Base-by-base conservation (phyloP, 495 filamentous ascomycete genomes). In the Xylaria longipes region DNA sequence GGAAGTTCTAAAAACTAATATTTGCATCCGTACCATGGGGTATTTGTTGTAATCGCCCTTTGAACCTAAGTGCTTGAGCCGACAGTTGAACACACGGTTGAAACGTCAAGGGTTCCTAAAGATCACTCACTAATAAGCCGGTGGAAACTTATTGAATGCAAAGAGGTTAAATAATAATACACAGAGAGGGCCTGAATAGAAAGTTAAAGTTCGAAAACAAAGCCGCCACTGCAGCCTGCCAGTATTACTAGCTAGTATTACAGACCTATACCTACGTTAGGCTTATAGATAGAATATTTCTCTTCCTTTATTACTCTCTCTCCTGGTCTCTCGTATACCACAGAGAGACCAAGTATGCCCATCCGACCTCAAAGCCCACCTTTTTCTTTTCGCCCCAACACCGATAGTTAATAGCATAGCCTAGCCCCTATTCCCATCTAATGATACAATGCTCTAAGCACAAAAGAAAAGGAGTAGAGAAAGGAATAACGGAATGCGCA, bases 381-480 rank as follows among this genome's bases (percentile, higher is more conserved):
- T 37, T 35, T 50, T 48, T 17, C 22, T 22, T 64, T 45, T 52
- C 63, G 27, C 39, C 41, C 8, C 31, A 9, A 48, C 61, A 27
- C 61, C 61, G 14, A n/a, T 7, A 6, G 11, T n/a, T n/a, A n/a
- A 57, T 25, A 57, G 22, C 17, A 1, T 20, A 25, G 48, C 52
- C 11, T 29, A 54, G 25, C 50, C 52, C 52, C 52, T 56, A 31
- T 58, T 35, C 31, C 5, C 17, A 60, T 60, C 57, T 60, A 60
- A 37, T 60, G 57, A 37, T 60, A 60, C 57, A 60, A 27, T 33
- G 52, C 65, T 61, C 67, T 69, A 69, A 39, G 2, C 20, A 69
- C 56, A 69, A 69, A 69, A 61, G 67, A 69, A 48, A 69, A 45
- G 12, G 35, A 1, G 52, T 12, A 17, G 1, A 33, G 31, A 1